Percentiles rank a stretch among this genome's conserved stretches.
Evolutionary conservation across 1,139 yeast species (phyloP).

Genomic region (Kluyveromyces sp.): DNA sequence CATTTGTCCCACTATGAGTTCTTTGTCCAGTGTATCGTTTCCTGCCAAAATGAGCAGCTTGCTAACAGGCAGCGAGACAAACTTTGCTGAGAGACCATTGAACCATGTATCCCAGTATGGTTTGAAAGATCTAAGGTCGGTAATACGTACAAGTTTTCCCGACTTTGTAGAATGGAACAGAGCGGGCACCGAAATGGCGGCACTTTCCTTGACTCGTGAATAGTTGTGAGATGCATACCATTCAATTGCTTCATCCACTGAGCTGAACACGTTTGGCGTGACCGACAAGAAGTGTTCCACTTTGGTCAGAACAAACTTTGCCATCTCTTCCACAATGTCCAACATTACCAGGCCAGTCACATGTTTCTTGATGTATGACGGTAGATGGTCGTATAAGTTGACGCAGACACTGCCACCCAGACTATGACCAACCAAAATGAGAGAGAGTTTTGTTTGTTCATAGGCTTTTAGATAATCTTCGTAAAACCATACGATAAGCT

Average conservation of each 20-base stretch:
- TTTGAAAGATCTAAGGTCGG: constrained; percentile 53
- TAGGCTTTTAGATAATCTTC: constrained; percentile 21
- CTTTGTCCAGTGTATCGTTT: constrained; percentile 79
- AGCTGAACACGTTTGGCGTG: constrained; percentile 54
- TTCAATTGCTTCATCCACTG: constrained; percentile 55
- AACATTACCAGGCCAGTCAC: constrained; percentile 65
- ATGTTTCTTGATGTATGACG: constrained; percentile 22
- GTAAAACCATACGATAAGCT: constrained; percentile 39
- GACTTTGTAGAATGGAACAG: constrained; percentile 33
- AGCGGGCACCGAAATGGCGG: constrained; percentile 71
- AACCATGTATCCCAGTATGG: constrained; percentile 85
- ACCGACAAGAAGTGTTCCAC: constrained; percentile 59
- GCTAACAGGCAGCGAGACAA: constrained; percentile 50
- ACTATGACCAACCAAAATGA: constrained; percentile 77
- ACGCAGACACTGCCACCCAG: constrained; percentile 85
- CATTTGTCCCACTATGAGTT: constrained; percentile 91
- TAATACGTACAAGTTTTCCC: constrained; percentile 48
- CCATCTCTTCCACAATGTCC: constrained; percentile 94
- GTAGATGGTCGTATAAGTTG: constrained; percentile 34
- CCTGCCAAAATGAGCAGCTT: constrained; percentile 81
- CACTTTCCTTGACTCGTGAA: constrained; percentile 55
- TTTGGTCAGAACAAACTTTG: constrained; percentile 55
- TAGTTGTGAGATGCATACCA: constrained; percentile 65
- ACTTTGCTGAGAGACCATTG: constrained; percentile 54
- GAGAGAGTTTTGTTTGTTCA: constrained; percentile 29